Evolutionary conservation across 441 rosid genomes (phyloP), one percentile per base, ranked within the genome.

Genomic region (Pelargonium myrrhifolium): DNA sequence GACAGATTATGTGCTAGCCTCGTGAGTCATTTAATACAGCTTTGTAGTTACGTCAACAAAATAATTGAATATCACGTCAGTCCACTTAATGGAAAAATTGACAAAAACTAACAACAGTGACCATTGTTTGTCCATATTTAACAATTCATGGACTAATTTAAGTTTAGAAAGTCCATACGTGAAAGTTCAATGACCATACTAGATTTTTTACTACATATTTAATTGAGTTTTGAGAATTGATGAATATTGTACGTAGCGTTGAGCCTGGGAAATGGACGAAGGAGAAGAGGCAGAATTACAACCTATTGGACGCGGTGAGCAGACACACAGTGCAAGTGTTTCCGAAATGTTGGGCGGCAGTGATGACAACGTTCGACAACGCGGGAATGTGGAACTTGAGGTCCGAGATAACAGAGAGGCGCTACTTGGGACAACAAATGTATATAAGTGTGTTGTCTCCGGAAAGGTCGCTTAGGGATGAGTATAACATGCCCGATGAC

Each of bases 371-470:
- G 12, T 81, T 94, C 0, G 99, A 94, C 82, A 94, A 94, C 12
- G 99, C 86, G 17, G 99, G 99, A 3, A 89, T 91, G 96, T 94
- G 99, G 99, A 88, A 91, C 83, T 2, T 94, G 76, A 86, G 99
- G 74, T 77, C 97, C 1, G 99, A 94, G 78, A 83, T 74, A 59
- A 88, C 96, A 96, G 96, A 90, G 12, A 72, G 96, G 60, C 99
- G 92, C 45, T 93, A 93, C 79, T 85, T 93, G 1, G 99, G 99
- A 26, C 99, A 94, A 69, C 99, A 94, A 53, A 77, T 94, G 18
- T 94, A 94, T 53, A 71, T 74, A 2, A 90, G 94, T 35, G 86
- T 85, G 17, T 66, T 80, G 0, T 88, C 90, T 1, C 97, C 94
- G 3, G 82, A 47, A 1, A 78, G 83, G 9, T 88, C 94, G 1